Evolutionary conservation across 176 grass and related monocot genomes (phyloP).

Genomic region (Pontederia crassipes): DNA sequence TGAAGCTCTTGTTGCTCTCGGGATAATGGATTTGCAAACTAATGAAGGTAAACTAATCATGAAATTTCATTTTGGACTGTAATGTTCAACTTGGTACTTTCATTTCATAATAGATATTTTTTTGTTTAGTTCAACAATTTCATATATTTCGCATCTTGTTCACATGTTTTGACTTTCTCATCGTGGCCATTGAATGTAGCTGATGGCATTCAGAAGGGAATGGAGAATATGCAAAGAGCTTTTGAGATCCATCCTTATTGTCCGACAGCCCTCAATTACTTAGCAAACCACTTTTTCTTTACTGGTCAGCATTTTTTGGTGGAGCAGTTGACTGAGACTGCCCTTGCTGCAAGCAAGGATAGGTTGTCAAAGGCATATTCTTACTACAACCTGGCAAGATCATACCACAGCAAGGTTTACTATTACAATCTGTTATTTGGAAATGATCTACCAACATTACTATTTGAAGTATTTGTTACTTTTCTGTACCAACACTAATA

Average conservation of each 20-base stretch:
- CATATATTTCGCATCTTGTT: not conserved
- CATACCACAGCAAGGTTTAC: conserved; percentile 90
- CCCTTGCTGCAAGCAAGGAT: conserved; percentile 62
- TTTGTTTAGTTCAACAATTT: not conserved
- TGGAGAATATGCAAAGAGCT: conserved; percentile 74
- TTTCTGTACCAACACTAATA: too few relatives aligned
- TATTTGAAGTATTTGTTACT: too few relatives aligned
- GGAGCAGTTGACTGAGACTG: conserved; percentile 88
- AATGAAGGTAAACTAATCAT: conserved; percentile 65
- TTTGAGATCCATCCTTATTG: conserved; percentile 87
- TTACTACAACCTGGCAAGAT: conserved; percentile 91
- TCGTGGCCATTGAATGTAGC: conserved; percentile 31
- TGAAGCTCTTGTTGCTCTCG: conserved; percentile 83
- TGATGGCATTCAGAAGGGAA: conserved; percentile 56
- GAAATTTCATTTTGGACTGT: not conserved
- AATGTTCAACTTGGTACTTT: not conserved
- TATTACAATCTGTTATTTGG: too few relatives aligned
- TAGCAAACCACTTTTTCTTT: conserved; percentile 95
- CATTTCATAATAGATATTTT: not conserved
- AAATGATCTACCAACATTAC: too few relatives aligned
- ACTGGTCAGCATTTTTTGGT: conserved; percentile 98
- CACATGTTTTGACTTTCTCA: not conserved
- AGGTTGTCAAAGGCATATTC: conserved; percentile 71
- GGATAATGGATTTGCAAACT: conserved; percentile 92
- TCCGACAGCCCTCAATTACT: conserved; percentile 77